These are phyloP conservation scores for Aegilops umbellulata DNA, from an alignment of 176 grass and related monocot genomes.

Conservation along the genomic window DNA sequence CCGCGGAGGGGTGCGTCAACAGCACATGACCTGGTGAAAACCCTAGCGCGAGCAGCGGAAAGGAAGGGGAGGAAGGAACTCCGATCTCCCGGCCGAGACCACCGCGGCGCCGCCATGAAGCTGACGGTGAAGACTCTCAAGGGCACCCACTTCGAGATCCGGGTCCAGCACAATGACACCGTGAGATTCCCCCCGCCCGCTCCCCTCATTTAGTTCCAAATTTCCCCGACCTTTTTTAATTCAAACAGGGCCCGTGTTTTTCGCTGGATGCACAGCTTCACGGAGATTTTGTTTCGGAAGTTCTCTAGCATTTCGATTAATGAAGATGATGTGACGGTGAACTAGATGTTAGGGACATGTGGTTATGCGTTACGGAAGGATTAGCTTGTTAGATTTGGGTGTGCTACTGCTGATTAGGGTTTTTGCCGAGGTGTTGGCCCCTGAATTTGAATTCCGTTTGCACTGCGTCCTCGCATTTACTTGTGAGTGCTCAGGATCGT, in stretches of 20 bases:
- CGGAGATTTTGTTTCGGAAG: not conserved
- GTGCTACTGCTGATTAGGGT: not conserved
- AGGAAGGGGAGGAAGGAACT: not conserved
- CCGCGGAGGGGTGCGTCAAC: not conserved
- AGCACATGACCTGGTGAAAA: constrained; percentile 27
- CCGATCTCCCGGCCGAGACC: not conserved
- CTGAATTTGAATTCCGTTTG: not conserved
- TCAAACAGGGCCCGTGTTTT: not conserved
- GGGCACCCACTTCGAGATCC: constrained; percentile 88
- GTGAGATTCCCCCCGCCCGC: constrained; percentile 36
- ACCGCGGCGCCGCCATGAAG: constrained; percentile 52
- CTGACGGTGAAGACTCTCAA: constrained; percentile 92
- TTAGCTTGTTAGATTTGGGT: not conserved
- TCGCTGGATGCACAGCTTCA: not conserved
- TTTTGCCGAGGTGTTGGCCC: not conserved
- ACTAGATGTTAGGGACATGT: not conserved
- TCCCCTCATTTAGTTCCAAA: constrained; percentile 5
- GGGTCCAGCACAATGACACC: constrained; percentile 68
- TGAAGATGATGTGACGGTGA: not conserved
- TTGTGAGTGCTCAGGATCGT: not conserved
- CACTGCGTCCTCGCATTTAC: not conserved
- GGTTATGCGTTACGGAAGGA: not conserved
- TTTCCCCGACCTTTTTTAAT: not conserved
- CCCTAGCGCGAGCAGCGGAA: constrained; percentile 31
- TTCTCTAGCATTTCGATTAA: not conserved